A percentile compares a stretch with the other conserved stretches of the same genome.
Conservation (phyloP, 2,329 filamentous ascomycete genomes). For the Botrytis sinoallii region DNA sequence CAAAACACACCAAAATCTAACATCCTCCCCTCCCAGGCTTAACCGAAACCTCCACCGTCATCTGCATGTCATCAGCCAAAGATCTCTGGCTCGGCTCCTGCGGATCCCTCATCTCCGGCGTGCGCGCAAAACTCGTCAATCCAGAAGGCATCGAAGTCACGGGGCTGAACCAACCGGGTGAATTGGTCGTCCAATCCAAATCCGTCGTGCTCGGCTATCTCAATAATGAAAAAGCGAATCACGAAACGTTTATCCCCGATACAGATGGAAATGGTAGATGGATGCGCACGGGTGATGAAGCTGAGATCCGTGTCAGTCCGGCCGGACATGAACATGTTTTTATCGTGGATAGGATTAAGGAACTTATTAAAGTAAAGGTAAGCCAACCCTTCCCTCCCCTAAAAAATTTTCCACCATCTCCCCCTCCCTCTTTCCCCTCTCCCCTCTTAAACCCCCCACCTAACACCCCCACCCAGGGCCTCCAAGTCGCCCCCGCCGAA, state of each 20-base stretch:
- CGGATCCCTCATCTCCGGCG: constrained; percentile 65
- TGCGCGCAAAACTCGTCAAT: constrained; percentile 64
- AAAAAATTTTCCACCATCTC: too few species aligned
- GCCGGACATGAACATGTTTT: constrained; percentile 76
- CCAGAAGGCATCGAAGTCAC: constrained; percentile 67
- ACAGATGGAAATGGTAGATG: constrained; percentile 65
- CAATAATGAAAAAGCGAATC: constrained; percentile 79
- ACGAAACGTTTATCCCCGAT: constrained; percentile 69
- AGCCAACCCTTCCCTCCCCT: constrained; percentile 2
- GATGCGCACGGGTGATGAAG: constrained; percentile 79
- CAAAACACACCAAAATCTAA: neutral
- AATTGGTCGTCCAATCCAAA: constrained; percentile 75
- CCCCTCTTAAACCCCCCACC: neutral
- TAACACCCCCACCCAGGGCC: constrained; percentile 45
- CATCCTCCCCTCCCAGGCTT: constrained; percentile 48
- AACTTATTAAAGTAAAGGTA: constrained; percentile 77
- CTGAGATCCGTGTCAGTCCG: constrained; percentile 61
- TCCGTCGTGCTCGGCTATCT: constrained; percentile 79
- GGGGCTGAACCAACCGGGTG: constrained; percentile 65
- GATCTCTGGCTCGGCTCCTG: constrained; percentile 72
- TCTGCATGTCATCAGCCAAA: constrained; percentile 54
- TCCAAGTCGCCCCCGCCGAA: constrained; percentile 81
- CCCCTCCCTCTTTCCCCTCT: neutral
- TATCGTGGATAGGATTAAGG: constrained; percentile 79
- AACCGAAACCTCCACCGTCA: constrained; percentile 73